Evolutionary conservation across 2,329 filamentous ascomycete genomes (phyloP).

Genomic region (Neonectria magnoliae): DNA sequence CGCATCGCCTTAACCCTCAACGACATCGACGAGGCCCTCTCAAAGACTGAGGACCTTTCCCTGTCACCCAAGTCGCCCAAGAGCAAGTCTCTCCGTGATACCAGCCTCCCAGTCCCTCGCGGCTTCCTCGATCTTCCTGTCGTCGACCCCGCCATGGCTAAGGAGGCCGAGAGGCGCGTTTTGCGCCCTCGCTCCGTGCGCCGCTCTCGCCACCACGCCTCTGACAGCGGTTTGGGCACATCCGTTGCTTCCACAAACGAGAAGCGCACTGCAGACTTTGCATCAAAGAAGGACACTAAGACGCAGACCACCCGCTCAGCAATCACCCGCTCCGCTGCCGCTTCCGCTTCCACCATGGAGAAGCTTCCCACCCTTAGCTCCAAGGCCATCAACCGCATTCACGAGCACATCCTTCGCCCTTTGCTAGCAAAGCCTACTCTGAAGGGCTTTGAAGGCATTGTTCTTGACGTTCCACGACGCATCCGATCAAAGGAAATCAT

Average conservation of each 20-base stretch:
- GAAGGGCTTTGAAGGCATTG: slow-evolving; percentile 82
- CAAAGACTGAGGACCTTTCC: slow-evolving; percentile 55
- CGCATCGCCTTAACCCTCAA: slow-evolving; percentile 74
- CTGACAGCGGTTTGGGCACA: slow-evolving; percentile 88
- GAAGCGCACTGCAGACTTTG: slow-evolving; percentile 55
- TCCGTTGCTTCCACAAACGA: slow-evolving; percentile 74
- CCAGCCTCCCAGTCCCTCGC: slow-evolving; percentile 68
- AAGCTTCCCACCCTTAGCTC: slow-evolving; percentile 71
- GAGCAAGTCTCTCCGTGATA: slow-evolving; percentile 58
- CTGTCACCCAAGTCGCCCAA: slow-evolving; percentile 49
- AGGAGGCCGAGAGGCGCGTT: slow-evolving; percentile 58
- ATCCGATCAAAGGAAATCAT: slow-evolving; percentile 88
- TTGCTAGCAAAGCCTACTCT: slow-evolving; percentile 78
- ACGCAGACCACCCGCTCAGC: slow-evolving; percentile 56
- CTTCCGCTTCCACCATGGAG: slow-evolving; percentile 56
- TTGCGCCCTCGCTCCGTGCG: slow-evolving; percentile 66
- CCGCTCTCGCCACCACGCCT: slow-evolving; percentile 73
- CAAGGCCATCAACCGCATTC: slow-evolving; percentile 79
- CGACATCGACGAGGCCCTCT: slow-evolving; percentile 71
- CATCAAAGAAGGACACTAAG: slow-evolving; percentile 52
- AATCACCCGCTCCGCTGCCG: slow-evolving; percentile 69
- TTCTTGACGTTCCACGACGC: slow-evolving; percentile 80
- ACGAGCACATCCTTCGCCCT: slow-evolving; percentile 80
- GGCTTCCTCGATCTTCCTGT: slow-evolving; percentile 68
- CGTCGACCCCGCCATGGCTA: slow-evolving; percentile 59